Conservation (phyloP, 352 stramenopile species). For the Phytophthora litchii region DNA sequence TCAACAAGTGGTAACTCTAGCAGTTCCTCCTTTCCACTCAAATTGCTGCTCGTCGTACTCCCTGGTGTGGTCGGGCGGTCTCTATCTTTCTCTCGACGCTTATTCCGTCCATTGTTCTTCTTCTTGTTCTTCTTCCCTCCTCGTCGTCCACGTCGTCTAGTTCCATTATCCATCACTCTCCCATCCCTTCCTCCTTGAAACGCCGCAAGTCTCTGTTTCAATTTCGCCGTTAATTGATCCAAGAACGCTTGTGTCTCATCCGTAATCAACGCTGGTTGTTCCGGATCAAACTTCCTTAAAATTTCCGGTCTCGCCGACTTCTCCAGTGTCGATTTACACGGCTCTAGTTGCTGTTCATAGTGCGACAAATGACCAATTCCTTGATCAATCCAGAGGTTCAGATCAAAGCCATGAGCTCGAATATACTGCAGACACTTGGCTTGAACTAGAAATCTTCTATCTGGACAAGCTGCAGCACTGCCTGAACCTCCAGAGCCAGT, state of each 20-base stretch:
- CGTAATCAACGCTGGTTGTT: conserved; percentile 40
- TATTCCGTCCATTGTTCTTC: conserved; percentile 36
- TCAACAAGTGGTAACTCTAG: conserved; percentile 20
- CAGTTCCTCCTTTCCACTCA: conserved; percentile 25
- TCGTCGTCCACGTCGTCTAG: conserved; percentile 27
- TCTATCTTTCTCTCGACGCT: conserved; percentile 12
- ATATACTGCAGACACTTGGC: conserved; percentile 82
- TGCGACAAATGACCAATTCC: conserved; percentile 78
- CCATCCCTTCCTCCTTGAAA: conserved; percentile 25
- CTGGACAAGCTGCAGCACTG: conserved; percentile 31
- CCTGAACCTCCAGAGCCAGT: background rate
- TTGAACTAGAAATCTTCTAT: conserved; percentile 71
- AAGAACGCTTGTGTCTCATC: conserved; percentile 53
- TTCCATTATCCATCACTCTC: conserved; percentile 22
- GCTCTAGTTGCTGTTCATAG: conserved; percentile 51
- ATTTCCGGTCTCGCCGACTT: conserved; percentile 42
- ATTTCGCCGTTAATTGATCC: conserved; percentile 35
- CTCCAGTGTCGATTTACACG: conserved; percentile 27
- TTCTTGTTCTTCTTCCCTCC: conserved; percentile 45
- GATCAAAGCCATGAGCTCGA: conserved; percentile 76
- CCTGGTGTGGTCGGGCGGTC: conserved; percentile 18
- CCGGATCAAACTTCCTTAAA: conserved; percentile 41
- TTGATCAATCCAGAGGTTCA: conserved; percentile 79
- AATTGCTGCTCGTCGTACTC: conserved; percentile 12
- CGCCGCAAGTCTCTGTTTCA: conserved; percentile 29